Evolutionary conservation across 2,329 filamentous ascomycete genomes (phyloP), one percentile per base, ranked within the genome.

Genomic region (Monosporascus sp.): DNA sequence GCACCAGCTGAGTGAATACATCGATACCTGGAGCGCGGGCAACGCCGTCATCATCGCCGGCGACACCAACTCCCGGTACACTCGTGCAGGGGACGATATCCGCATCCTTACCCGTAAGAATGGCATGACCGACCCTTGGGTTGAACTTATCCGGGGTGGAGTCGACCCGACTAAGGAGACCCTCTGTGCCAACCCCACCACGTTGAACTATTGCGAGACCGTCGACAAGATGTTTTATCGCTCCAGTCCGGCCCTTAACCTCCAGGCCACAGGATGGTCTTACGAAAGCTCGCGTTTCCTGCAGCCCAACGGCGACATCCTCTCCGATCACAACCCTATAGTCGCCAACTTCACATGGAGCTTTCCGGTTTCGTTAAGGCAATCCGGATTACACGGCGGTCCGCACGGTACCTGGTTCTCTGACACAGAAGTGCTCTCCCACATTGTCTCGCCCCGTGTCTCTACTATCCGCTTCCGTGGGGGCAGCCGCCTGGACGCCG

Each of bases 211-310:
- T 5, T 88, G 85, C 67, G 85, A 88, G 70, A 82, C 78, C 3
- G 82, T 88, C 38, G 85, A 88, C 68, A 88, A 88, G 69, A 71
- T 85, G 47, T 79, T 85, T 59, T 86, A 82, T 70, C 78, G 82
- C 38, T 73, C 74, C 34, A 75, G 74, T 18, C 60, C 73, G n/a
- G 58, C 76, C 3, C 58, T 83, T 5, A 63, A 61, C 31, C 71
- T 85, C 3, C 57, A 63, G 1, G 79, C 80, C 0, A 77, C 71
- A 1, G 64, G 63, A 22, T 85, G 80, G 64, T 71, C 70, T 60
- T 88, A 88, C 64, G 79, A 76, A 14, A 75, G 78, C 45, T 60
- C 62, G 45, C 74, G 72, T 60, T 88, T 88, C 69, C 66, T 86
- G 15, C 78, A 84, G 62, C 47, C 72, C 3, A 70, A 83, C 57